Evolutionary conservation across 768 basidiomycete species (phyloP).

Genomic region (Lactarius hatsudake): DNA sequence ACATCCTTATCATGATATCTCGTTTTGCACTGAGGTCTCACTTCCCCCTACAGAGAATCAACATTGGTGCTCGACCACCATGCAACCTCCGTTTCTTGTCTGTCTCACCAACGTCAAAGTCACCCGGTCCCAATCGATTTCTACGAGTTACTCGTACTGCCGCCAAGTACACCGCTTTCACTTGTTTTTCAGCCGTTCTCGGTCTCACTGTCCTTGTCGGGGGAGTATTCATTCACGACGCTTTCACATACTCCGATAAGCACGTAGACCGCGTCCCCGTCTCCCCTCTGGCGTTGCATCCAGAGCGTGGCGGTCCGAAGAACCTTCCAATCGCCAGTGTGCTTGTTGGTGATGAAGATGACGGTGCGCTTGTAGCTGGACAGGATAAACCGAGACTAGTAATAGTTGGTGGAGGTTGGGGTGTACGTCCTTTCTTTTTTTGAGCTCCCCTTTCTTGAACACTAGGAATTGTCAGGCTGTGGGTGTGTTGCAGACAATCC

Average conservation of each 20-base stretch:
- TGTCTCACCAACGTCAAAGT: conserved; percentile 6
- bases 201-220: conserved; percentile 60
- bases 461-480: conserved; percentile 57
- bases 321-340: conserved; percentile 79
- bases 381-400: conserved; percentile 81
- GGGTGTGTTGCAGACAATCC: conserved; percentile 69
- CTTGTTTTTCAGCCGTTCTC: conserved; percentile 58
- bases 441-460: not conserved
- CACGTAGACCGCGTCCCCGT: conserved; percentile 87
- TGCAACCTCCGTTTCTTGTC: conserved; percentile 15
- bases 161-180: conserved; percentile 48
- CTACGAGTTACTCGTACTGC: conserved; percentile 11
- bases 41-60: not conserved
- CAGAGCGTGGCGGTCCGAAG: conserved; percentile 86
- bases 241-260: conserved; percentile 76
- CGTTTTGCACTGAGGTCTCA: conserved; percentile 9
- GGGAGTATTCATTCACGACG: conserved; percentile 86
- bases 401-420: conserved; percentile 95
- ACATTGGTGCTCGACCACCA: not conserved
- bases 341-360: conserved; percentile 79
- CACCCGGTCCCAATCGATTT: not conserved
- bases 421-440: conserved; percentile 50
- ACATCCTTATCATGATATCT: conserved; percentile 8
- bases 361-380: conserved; percentile 60
- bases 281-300: conserved; percentile 81